A percentile compares a stretch with the other conserved stretches of the same genome.
Evolutionary conservation across 164 flowering plant species (phyloP).

Genomic region (Vitis riparia): DNA sequence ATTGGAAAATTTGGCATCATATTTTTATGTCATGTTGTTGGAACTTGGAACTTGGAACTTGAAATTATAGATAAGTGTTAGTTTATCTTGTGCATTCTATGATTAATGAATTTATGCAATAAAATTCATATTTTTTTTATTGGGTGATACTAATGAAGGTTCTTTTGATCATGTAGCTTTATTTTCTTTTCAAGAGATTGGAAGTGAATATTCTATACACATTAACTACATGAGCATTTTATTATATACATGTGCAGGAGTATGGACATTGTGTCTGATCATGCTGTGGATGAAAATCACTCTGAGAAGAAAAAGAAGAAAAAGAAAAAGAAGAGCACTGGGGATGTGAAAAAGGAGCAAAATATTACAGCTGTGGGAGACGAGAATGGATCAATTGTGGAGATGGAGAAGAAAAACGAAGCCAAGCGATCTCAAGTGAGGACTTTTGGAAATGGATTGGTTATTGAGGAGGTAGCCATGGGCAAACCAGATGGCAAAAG

Average conservation of each 20-base stretch:
- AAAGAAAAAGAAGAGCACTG: conserved; percentile 66
- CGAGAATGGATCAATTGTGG: conserved; percentile 25
- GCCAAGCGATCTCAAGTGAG: conserved; percentile 52
- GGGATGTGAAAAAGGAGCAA: conserved; percentile 13
- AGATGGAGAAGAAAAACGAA: conserved; percentile 29
- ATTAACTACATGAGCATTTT: background rate
- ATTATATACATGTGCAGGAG: conserved; percentile 8
- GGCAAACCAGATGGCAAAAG: conserved; percentile 90
- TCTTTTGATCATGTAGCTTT: no score
- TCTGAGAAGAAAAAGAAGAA: conserved; percentile 55
- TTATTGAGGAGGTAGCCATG: conserved; percentile 78
- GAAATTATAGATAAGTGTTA: no score
- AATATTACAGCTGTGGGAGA: conserved; percentile 9
- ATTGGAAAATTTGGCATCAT: no score
- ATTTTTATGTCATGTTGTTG: no score
- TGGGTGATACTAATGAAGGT: no score
- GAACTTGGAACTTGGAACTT: no score
- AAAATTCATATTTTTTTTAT: no score
- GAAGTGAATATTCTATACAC: no score
- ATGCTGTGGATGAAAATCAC: conserved; percentile 17
- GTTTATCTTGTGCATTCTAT: no score
- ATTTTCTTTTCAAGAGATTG: no score
- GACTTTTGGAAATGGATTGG: conserved; percentile 77
- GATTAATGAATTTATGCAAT: no score
- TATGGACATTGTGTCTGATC: conserved; percentile 11